Conservation (phyloP, 139 green algal species). For the Coccomyxa sp. region DNA sequence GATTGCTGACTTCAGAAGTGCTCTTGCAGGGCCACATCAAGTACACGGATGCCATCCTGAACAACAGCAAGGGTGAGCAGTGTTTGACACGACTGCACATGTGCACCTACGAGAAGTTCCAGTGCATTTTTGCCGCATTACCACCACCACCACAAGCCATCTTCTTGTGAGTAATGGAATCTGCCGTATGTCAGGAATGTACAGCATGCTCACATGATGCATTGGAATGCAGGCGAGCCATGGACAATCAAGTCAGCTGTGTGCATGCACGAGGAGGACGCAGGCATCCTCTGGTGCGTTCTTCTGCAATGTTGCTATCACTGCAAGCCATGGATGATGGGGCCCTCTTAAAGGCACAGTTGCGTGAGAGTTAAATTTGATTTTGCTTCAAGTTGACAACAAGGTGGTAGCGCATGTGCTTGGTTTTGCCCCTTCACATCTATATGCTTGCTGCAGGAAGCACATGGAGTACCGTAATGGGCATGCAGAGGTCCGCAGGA, state of each 20-base stretch:
- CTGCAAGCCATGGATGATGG: too few relatives aligned
- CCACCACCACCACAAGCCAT: background rate
- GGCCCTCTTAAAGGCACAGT: too few relatives aligned
- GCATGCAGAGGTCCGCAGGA: slow-evolving; percentile 45
- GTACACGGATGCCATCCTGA: slow-evolving; percentile 77
- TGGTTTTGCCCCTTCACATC: too few relatives aligned
- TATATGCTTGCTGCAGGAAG: too few relatives aligned
- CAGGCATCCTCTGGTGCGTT: slow-evolving; percentile 79
- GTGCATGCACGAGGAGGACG: slow-evolving; percentile 90
- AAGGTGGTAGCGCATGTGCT: too few relatives aligned
- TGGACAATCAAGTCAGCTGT: slow-evolving; percentile 67
- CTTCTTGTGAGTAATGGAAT: too few relatives aligned
- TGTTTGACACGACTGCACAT: background rate
- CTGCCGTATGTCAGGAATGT: too few relatives aligned
- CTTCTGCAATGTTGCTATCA: too few relatives aligned
- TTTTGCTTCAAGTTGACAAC: too few relatives aligned
- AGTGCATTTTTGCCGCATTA: background rate
- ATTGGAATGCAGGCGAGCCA: slow-evolving; percentile 25
- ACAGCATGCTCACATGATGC: background rate
- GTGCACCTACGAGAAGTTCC: background rate
- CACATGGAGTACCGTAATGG: slow-evolving; percentile 70
- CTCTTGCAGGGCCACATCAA: slow-evolving; percentile 82
- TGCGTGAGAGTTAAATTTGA: too few relatives aligned
- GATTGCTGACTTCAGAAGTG: too few relatives aligned
- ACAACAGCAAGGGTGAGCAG: background rate